Base-by-base conservation (phyloP, 208 protist species). In the Herpetomonas samuelpessoai region DNA sequence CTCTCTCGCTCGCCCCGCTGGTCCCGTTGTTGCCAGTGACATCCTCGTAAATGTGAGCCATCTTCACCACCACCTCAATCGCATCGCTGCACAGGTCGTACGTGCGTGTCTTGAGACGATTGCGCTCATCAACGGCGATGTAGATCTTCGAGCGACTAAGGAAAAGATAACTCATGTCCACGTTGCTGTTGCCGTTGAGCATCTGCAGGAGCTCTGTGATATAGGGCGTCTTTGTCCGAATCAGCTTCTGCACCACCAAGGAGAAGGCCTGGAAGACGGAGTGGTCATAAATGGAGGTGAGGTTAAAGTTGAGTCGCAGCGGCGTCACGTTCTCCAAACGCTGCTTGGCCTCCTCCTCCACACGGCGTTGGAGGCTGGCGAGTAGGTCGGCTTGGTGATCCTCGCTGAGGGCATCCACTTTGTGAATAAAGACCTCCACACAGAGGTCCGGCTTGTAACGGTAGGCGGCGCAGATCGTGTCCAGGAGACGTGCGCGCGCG, bases 251-350 rank as follows among this genome's bases (percentile, higher is more conserved):
- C 44, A 95, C 89, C 2, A 95, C 89, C 2, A 90, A 52, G 1
- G 89, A 95, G 61, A 95, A 95, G 24, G 89, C 89, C 66, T 95
- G 84, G 63, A 95, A 95, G 35, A 95, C 81, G 25, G 89, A 95
- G 61, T 95, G 86, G 59, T 95, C 89, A 62, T 92, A 95, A 52
- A 95, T 95, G 21, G 85, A 92, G 18, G 89, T 95, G 31, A 95
- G 80, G 56, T 95, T 95, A 62, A 92, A 95, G 64, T 91, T 91
- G 30, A 95, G 65, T n/a, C 69, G 72, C 16, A 90, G 65, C 25
- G 72, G 75, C 24, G 65, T 74, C 7, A 64, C 64, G 44, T 74
- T 81, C 39, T 93, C 83, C n/a, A 93, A 70, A 1, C 81, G 80
- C 63, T 88, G 83, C 48, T 83, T 83, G 31, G 76, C 81, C 46